A percentile compares a stretch with the other conserved stretches of the same genome.
phyloP scores from a whole-genome alignment of 2,329 filamentous ascomycete species.

The Arthroderma uncinatum region DNA sequence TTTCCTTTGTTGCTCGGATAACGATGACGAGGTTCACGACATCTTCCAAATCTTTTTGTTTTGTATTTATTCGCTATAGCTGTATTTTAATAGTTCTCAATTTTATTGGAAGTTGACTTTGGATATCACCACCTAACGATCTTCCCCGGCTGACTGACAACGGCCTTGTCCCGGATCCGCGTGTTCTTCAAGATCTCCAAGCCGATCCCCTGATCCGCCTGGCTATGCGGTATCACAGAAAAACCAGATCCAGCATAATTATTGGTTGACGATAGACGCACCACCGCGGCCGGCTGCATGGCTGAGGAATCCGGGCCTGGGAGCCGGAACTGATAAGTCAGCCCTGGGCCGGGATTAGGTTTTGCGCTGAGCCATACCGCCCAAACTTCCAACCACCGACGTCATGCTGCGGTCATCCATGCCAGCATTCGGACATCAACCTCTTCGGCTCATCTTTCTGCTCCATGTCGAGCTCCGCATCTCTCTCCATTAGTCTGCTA shows the following conservation, averaged over 20 bases:
- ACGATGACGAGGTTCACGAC: conserved; percentile 2
- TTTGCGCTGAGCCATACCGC: background rate
- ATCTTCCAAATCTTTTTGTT: conserved; percentile 7
- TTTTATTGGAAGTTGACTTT: conserved; percentile 3
- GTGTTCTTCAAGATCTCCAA: background rate
- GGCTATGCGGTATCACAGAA: background rate
- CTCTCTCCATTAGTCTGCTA: background rate
- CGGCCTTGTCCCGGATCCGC: background rate
- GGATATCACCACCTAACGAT: background rate
- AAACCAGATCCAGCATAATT: background rate
- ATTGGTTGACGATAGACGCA: background rate
- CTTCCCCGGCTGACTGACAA: background rate
- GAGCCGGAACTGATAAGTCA: background rate
- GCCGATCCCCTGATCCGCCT: background rate
- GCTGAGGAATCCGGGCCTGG: background rate
- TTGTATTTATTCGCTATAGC: conserved; percentile 7
- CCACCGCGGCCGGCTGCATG: background rate
- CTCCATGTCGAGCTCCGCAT: background rate
- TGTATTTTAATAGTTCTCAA: conserved; percentile 5
- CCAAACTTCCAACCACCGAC: background rate
- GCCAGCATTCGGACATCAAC: background rate
- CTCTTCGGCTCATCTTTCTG: background rate
- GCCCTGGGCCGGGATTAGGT: background rate
- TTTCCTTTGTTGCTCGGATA: conserved; percentile 5
- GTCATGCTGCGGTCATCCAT: background rate